These are phyloP conservation scores for Lyophyllum atratum DNA, from an alignment of 768 basidiomycete species.

Conservation along the genomic window DNA sequence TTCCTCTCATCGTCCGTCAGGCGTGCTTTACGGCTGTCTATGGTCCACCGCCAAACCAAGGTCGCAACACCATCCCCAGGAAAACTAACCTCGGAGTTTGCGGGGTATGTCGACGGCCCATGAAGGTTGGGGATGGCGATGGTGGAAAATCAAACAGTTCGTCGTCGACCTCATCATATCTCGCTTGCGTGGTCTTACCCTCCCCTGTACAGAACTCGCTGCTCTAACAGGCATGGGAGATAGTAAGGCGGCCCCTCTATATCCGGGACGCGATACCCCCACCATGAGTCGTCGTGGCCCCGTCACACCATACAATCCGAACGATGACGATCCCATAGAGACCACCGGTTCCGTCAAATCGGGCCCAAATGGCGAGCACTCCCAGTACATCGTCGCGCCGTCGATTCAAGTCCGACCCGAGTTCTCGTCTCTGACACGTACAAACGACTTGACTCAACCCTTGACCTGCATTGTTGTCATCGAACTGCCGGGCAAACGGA, in stretches of 20 bases:
- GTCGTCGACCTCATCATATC: conserved; percentile 23
- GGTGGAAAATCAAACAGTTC: conserved; percentile 88
- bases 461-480: conserved; percentile 94
- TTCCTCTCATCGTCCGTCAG: conserved; percentile 35
- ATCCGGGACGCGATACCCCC: conserved; percentile 70
- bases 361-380: conserved; percentile 41
- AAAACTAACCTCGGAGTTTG: conserved; percentile 91
- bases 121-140: conserved; percentile 93
- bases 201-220: conserved; percentile 75
- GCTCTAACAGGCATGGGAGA: conserved; percentile 90
- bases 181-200: conserved; percentile 9
- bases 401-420: conserved; percentile 94
- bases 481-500: conserved; percentile 83
- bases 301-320: conserved; percentile 59
- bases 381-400: conserved; percentile 83
- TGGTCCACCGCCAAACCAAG: conserved; percentile 74
- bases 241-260: conserved; percentile 52
- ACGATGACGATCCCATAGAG: conserved; percentile 86
- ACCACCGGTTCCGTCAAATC: conserved; percentile 52
- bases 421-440: conserved; percentile 78
- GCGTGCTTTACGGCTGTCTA: conserved; percentile 98
- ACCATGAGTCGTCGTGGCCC: conserved; percentile 37
- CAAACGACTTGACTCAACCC: conserved; percentile 71
- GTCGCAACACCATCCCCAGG: conserved; percentile 54
- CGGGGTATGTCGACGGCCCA: conserved; percentile 93